A percentile compares a stretch with the other conserved stretches of the same genome.
Conservation (phyloP, 352 stramenopile genomes). For the Pythium monospermum region DNA sequence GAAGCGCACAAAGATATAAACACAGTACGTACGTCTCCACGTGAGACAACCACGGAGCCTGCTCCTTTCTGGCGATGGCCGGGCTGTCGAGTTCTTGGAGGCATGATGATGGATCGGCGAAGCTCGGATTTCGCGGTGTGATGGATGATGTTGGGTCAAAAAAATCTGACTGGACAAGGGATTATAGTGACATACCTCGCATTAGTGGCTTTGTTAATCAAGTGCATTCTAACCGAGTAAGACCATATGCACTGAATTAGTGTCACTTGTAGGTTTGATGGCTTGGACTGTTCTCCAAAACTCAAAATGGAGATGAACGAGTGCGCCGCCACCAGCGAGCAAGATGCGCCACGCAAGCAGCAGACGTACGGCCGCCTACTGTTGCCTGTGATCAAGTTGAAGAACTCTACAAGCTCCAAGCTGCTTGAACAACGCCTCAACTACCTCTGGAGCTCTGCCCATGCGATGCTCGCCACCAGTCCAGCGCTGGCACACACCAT, state of each 20-base stretch:
- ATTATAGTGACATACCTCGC: too few relatives aligned
- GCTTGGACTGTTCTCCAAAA: too few relatives aligned
- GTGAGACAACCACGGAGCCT: conserved; percentile 81
- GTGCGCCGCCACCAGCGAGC: not conserved
- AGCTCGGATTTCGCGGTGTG: too few relatives aligned
- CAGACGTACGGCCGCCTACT: conserved; percentile 18
- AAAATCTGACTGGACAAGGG: too few relatives aligned
- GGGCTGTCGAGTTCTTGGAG: conserved; percentile 16
- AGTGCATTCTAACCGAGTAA: too few relatives aligned
- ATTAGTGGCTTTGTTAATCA: too few relatives aligned
- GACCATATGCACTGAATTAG: too few relatives aligned
- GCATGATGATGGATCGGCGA: conserved; percentile 17
- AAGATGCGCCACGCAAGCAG: not conserved
- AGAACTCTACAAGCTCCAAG: conserved; percentile 29
- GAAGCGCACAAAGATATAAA: not conserved
- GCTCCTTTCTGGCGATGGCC: conserved; percentile 86
- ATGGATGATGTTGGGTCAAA: too few relatives aligned
- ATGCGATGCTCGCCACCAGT: conserved; percentile 35
- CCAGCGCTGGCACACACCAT: conserved; percentile 44
- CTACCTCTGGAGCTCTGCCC: conserved; percentile 63
- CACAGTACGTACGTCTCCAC: conserved; percentile 46
- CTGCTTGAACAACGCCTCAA: conserved; percentile 63
- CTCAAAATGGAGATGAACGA: not conserved
- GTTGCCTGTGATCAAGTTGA: conserved; percentile 39
- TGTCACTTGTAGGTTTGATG: too few relatives aligned